These are phyloP conservation scores for Mycena floridula DNA, from an alignment of 768 basidiomycete species.

Conservation along the genomic window DNA sequence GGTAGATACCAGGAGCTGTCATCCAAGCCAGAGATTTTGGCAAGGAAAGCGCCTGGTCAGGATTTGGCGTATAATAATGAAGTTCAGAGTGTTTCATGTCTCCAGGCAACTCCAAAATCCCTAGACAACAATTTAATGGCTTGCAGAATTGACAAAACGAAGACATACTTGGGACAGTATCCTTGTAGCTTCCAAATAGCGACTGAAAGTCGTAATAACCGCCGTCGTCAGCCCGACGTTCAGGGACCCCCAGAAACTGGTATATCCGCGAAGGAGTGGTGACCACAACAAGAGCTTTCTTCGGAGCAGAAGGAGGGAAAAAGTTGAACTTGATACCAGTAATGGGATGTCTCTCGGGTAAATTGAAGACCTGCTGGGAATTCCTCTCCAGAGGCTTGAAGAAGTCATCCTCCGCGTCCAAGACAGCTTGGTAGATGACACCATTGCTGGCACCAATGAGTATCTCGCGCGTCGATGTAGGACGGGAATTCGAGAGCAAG, in stretches of 20 bases:
- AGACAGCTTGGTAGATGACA: conserved; percentile 78
- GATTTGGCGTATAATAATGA: conserved; percentile 68
- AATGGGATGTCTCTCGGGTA: conserved; percentile 78
- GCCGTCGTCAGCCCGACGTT: conserved; percentile 66
- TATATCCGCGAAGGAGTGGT: conserved; percentile 89
- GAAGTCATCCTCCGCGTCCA: conserved; percentile 89
- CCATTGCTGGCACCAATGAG: conserved; percentile 85
- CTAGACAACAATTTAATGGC: conserved; percentile 32
- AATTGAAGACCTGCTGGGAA: conserved; percentile 63
- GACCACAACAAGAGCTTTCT: conserved; percentile 63
- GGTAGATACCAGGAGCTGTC: conserved; percentile 86
- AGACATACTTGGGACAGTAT: conserved; percentile 67
- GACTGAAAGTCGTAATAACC: conserved; percentile 64
- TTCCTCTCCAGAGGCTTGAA: conserved; percentile 87
- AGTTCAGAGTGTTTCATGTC: conserved; percentile 70
- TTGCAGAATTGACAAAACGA: conserved; percentile 14
- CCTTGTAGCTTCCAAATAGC: conserved; percentile 70
- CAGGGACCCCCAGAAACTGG: conserved; percentile 72
- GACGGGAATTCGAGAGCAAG: conserved; percentile 55
- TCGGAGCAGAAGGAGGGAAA: conserved; percentile 58
- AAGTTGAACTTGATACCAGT: conserved; percentile 82
- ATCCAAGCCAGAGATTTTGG: conserved; percentile 86
- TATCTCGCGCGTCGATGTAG: conserved; percentile 77
- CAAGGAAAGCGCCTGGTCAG: conserved; percentile 61
- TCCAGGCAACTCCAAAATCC: conserved; percentile 89